Base-by-base conservation (phyloP, 352 stramenopile species). In the Phytophthora idaei region DNA sequence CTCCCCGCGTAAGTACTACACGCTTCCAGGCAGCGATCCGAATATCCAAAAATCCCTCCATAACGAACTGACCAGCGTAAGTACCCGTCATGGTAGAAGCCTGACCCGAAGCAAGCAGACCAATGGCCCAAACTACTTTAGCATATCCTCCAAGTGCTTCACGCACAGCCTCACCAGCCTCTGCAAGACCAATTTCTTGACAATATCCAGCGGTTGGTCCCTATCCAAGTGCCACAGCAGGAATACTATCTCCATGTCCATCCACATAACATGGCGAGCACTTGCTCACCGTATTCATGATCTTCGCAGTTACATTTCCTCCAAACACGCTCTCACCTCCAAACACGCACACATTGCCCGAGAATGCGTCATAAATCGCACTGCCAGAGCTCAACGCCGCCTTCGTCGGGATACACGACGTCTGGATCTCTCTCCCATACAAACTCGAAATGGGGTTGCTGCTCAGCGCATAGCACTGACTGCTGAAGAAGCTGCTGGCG, bases 21-120 rank as follows among this genome's bases (percentile, higher is more conserved):
- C 95, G 80, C 52, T 90, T 78, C 81, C 90, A 96, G 2, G 90
- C 76, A 2, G 85, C 68, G 34, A 98, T 83, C 37, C 82, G 70
- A 10, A 98, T 76, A 45, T 97, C 69, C 10, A 98, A 63, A 68
- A 98, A 98, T 11, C 92, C 94, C 55, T 97, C 90, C 87, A 98
- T 98, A 21, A 98, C 88, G 46, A 97, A 97, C 73, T 98, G 94
- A 6, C 93, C 93, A 3, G 94, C 92, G 65, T 97, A 98, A 12
- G 94, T 98, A 6, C 90, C 94, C 1, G 94, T 98, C 81, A 98
- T 98, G 4, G 92, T 97, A 12, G 79, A 92, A 45, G 82, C 89
- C 60, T 98, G 91, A 6, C 93, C 93, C 0, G 94, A 95, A 1
- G 94, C 94, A 21, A 98, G 73, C 47, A 98, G 61, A 0, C 92